Conservation (phyloP, 768 basidiomycete genomes). For the Coprinellus aureogranulatus region DNA sequence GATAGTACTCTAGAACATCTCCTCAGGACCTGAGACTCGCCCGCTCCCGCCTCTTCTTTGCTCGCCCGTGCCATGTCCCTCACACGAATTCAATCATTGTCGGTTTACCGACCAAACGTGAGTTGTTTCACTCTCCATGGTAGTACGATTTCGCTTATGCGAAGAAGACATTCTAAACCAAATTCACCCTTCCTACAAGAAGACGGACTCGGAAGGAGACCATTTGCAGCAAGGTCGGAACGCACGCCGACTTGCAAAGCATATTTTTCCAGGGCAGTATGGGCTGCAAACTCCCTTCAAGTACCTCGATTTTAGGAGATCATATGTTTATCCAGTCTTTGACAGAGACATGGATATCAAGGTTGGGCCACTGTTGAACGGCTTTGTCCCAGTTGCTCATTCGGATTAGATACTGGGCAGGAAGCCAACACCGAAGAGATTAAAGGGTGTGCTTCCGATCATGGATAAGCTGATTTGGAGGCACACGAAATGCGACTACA, state of each 20-base stretch:
- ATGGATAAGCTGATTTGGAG: constrained; percentile 64
- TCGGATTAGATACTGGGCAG: constrained; percentile 29
- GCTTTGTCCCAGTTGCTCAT: background rate
- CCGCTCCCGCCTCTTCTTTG: background rate
- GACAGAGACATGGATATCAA: constrained; percentile 71
- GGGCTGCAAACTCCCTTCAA: constrained; percentile 61
- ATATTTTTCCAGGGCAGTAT: constrained; percentile 83
- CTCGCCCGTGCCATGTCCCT: background rate
- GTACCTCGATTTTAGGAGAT: constrained; percentile 18
- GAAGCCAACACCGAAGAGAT: constrained; percentile 70
- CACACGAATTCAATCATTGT: background rate
- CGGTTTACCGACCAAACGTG: constrained; percentile 61
- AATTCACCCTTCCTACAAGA: constrained; percentile 39
- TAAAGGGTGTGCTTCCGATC: constrained; percentile 53
- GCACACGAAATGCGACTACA: constrained; percentile 70
- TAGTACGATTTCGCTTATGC: too few relatives aligned
- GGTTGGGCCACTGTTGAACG: constrained; percentile 33
- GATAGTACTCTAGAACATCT: background rate
- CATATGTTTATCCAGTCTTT: constrained; percentile 39
- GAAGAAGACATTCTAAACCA: constrained; percentile 63
- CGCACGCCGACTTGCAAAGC: constrained; percentile 70
- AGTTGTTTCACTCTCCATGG: constrained; percentile 19
- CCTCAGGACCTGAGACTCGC: background rate
- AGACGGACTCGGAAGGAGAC: constrained; percentile 37
- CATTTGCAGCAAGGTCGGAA: constrained; percentile 44